These are phyloP conservation scores for Oryza australiensis DNA, from an alignment of 176 grass and related monocot genomes.

Conservation along the genomic window DNA sequence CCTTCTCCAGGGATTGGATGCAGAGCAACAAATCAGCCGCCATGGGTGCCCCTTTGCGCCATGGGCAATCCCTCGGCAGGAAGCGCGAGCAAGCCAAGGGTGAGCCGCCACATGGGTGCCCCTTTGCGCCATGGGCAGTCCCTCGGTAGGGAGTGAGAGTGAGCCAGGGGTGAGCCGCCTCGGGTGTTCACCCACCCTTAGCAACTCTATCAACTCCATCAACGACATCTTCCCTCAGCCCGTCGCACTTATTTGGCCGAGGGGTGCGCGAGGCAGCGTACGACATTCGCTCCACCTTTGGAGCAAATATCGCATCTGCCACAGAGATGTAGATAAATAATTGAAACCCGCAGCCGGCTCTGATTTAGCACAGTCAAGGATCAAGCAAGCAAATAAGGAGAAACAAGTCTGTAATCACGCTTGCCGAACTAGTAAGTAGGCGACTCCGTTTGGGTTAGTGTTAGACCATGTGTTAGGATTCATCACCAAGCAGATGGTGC, in stretches of 20 bases:
- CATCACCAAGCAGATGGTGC: constrained; percentile 27
- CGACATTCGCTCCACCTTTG: constrained; percentile 93
- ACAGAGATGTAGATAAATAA: constrained; percentile 77
- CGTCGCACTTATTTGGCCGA: constrained; percentile 33
- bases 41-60: constrained; percentile 53
- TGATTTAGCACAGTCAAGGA: constrained; percentile 46
- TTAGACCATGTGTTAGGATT: constrained; percentile 25
- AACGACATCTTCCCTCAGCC: constrained; percentile 52
- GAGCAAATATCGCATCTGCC: constrained; percentile 99
- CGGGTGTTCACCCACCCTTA: constrained; percentile 41
- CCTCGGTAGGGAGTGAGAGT: neutral
- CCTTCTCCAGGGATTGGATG: constrained; percentile 32
- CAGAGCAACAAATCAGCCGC: constrained; percentile 37
- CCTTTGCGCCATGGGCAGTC: constrained; percentile 52
- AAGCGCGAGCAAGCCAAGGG: neutral
- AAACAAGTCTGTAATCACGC: constrained; percentile 17
- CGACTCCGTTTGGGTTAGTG: constrained; percentile 42
- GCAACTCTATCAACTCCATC: constrained; percentile 68
- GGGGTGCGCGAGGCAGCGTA: constrained; percentile 59
- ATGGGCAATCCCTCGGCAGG: constrained; percentile 38
- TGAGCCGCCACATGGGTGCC: constrained; percentile 36
- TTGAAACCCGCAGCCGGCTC: constrained; percentile 44
- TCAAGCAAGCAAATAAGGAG: constrained; percentile 51
- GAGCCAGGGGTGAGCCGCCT: constrained; percentile 20
- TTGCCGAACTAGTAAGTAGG: neutral